These are phyloP conservation scores for Podospora comata DNA, from an alignment of 495 filamentous ascomycete species.

Conservation along the genomic window DNA sequence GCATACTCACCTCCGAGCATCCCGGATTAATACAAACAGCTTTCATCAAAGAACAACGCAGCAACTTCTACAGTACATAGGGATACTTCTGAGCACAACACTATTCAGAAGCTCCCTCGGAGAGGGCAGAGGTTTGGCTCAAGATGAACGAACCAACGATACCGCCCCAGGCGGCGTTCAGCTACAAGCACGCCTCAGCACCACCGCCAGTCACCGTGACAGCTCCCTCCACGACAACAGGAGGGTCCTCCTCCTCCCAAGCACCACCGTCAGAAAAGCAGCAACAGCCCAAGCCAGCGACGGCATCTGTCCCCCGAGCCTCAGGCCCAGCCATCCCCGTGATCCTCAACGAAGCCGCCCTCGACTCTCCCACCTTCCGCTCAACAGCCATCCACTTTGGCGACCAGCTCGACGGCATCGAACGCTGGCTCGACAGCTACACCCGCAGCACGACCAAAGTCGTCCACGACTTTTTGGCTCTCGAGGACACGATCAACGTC, in stretches of 20 bases:
- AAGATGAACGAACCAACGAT: slow-evolving; percentile 18
- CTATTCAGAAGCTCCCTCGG: not conserved
- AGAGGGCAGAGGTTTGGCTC: not conserved
- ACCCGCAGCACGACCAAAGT: slow-evolving; percentile 75
- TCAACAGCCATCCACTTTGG: slow-evolving; percentile 83
- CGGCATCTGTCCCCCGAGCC: not conserved
- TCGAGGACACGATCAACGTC: slow-evolving; percentile 66
- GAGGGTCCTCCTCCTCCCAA: not conserved
- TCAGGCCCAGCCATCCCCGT: slow-evolving; percentile 62
- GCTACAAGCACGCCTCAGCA: slow-evolving; percentile 9
- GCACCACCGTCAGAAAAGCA: not conserved
- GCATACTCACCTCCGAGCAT: not conserved
- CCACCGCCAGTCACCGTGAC: slow-evolving; percentile 2
- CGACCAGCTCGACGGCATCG: slow-evolving; percentile 87
- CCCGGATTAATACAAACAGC: not conserved
- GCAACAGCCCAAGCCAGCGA: slow-evolving; percentile 8
- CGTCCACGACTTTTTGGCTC: slow-evolving; percentile 62
- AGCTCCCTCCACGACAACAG: not conserved
- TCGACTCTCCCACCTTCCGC: slow-evolving; percentile 94
- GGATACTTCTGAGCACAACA: not conserved
- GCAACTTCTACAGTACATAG: not conserved
- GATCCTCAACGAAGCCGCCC: slow-evolving; percentile 84
- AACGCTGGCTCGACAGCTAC: slow-evolving; percentile 91
- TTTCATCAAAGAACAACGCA: not conserved
- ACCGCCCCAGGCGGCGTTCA: slow-evolving; percentile 17